Evolutionary conservation across 2,329 filamentous ascomycete genomes (phyloP).

Genomic region (Sarocladium brachiariae): DNA sequence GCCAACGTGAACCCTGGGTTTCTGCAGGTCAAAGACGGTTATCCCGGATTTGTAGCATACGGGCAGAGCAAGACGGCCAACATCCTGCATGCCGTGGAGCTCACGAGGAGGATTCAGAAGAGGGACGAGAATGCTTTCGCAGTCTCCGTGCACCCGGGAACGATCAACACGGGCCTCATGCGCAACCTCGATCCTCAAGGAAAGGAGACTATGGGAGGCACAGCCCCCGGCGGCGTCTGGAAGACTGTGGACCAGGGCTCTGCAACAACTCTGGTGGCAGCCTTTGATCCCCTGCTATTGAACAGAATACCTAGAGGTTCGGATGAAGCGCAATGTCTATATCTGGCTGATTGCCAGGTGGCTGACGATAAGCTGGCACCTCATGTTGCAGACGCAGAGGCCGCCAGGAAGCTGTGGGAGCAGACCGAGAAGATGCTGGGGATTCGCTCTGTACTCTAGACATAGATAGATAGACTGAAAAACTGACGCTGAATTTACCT

Average conservation of each 20-base stretch:
- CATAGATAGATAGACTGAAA: no score
- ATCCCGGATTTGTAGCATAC: constrained; percentile 14
- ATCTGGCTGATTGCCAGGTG: constrained; percentile 1
- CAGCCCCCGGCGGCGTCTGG: constrained; percentile 1
- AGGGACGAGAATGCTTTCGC: constrained; percentile 3
- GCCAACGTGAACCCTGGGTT: neutral
- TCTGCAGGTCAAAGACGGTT: constrained; percentile 2
- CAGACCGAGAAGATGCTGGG: constrained; percentile 1
- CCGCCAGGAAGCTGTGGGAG: constrained; percentile 1
- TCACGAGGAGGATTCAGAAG: constrained; percentile 9
- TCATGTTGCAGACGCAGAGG: neutral
- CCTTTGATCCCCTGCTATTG: neutral
- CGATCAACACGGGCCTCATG: constrained; percentile 6
- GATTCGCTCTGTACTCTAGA: constrained; percentile 5
- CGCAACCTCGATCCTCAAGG: constrained; percentile 1
- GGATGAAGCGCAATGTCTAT: neutral
- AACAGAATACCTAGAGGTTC: neutral
- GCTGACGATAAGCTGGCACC: neutral
- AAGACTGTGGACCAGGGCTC: neutral
- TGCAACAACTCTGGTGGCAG: constrained; percentile 3
- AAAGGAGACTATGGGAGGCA: neutral
- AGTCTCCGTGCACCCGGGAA: constrained; percentile 13
- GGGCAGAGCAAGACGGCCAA: constrained; percentile 22
- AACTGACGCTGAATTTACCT: no score
- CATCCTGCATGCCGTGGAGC: constrained; percentile 16